Evolutionary conservation across 2,329 filamentous ascomycete genomes (phyloP).

Genomic region (Aspergillus sp.): DNA sequence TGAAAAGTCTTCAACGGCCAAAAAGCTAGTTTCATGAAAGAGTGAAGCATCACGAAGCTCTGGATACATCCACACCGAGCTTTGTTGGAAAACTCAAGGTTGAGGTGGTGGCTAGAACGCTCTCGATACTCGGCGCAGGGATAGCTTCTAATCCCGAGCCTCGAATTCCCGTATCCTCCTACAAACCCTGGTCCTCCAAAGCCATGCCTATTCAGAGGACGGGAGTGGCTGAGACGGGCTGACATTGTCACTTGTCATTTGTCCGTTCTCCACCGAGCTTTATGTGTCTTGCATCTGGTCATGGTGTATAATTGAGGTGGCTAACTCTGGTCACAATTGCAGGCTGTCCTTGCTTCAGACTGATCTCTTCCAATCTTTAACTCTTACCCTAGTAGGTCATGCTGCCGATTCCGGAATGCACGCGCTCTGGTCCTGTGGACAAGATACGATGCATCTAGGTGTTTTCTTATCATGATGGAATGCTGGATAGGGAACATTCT

Average conservation of each 20-base stretch:
- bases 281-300: background rate
- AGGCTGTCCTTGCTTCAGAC: background rate
- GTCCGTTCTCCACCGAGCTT: constrained; percentile 3
- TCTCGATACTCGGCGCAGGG: background rate
- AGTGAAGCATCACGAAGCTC: background rate
- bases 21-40: background rate
- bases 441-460: background rate
- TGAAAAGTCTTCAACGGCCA: background rate
- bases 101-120: background rate
- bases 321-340: background rate
- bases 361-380: background rate
- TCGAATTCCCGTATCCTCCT: background rate
- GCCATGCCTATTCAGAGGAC: constrained; percentile 1
- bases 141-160: background rate
- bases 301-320: background rate
- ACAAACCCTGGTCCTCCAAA: background rate
- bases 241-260: constrained; percentile 14
- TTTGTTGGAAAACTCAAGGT: background rate
- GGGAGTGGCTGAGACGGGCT: constrained; percentile 23
- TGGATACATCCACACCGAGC: background rate
- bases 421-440: background rate
- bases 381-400: background rate
- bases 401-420: constrained; percentile 1
- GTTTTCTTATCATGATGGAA: background rate
- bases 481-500: background rate